Percentiles rank a stretch among this genome's conserved stretches.
Evolutionary conservation across 2,329 filamentous ascomycete species (phyloP).

Genomic region (Scorias spongiosa): DNA sequence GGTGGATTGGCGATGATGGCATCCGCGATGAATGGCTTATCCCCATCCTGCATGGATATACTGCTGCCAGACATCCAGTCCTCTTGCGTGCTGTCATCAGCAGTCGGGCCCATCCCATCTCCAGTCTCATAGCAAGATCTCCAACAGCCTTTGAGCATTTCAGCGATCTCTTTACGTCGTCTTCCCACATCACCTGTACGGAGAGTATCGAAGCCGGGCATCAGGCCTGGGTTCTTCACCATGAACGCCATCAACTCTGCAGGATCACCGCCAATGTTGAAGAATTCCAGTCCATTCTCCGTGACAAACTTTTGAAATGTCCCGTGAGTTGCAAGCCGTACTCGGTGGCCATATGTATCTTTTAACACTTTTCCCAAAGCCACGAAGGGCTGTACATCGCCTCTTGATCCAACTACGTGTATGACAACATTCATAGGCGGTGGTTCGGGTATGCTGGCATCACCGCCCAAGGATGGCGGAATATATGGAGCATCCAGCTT

Average conservation of each 20-base stretch:
- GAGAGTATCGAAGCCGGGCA: slow-evolving; percentile 66
- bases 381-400: slow-evolving; percentile 36
- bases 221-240: slow-evolving; percentile 76
- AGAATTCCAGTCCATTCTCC: slow-evolving; percentile 36
- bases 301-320: slow-evolving; percentile 34
- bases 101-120: slow-evolving; percentile 38
- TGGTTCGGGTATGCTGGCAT: slow-evolving; percentile 39
- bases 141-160: slow-evolving; percentile 78
- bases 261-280: slow-evolving; percentile 36
- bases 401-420: slow-evolving; percentile 33
- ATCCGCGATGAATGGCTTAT: slow-evolving; percentile 73
- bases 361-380: slow-evolving; percentile 34
- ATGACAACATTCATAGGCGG: slow-evolving; percentile 35
- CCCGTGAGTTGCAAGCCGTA: slow-evolving; percentile 34
- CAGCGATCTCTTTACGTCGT: slow-evolving; percentile 56
- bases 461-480: slow-evolving; percentile 54
- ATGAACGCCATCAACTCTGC: slow-evolving; percentile 55
- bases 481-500: slow-evolving; percentile 51
- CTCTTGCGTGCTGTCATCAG: slow-evolving; percentile 30
- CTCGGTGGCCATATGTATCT: slow-evolving; percentile 32
- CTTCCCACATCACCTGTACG: slow-evolving; percentile 63
- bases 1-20: slow-evolving; percentile 67
- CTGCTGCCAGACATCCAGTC: slow-evolving; percentile 24
- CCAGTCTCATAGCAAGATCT: slow-evolving; percentile 68
- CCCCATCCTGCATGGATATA: slow-evolving; percentile 19